These are phyloP conservation scores for Tuber indicum DNA, from an alignment of 495 filamentous ascomycete genomes.

Conservation along the genomic window DNA sequence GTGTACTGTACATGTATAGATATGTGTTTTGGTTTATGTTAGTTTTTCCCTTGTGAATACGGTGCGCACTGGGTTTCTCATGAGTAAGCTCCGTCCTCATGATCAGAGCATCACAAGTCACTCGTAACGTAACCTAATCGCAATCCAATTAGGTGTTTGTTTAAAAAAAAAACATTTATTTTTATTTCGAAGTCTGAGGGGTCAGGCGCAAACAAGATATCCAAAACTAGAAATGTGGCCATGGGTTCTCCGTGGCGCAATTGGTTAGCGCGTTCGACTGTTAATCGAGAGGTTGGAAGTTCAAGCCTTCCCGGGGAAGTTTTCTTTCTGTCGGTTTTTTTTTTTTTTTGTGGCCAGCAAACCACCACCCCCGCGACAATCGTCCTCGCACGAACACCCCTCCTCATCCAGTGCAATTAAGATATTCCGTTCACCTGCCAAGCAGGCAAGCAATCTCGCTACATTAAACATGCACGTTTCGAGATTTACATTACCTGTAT, in stretches of 20 bases:
- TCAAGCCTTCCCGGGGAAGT: constrained; percentile 46
- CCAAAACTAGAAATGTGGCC: not conserved
- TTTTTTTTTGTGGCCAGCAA: not conserved
- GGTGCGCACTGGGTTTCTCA: not conserved
- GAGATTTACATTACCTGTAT: not conserved
- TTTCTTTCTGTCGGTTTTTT: not conserved
- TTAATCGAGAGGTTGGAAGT: constrained; percentile 51
- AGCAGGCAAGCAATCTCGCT: not conserved
- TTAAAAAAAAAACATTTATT: not conserved
- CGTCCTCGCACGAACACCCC: not conserved
- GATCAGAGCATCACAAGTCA: not conserved
- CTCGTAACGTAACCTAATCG: not conserved
- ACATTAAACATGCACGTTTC: not conserved
- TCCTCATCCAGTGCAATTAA: not conserved
- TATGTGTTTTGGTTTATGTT: not conserved
- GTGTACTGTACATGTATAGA: not conserved
- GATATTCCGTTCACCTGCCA: not conserved
- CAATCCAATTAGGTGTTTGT: not conserved
- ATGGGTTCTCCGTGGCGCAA: constrained; percentile 46
- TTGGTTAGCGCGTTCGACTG: constrained; percentile 51
- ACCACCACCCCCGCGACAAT: not conserved
- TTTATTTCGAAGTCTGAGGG: not conserved
- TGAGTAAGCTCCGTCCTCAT: not conserved
- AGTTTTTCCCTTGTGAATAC: not conserved
- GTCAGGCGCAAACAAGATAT: not conserved